Conservation (phyloP, 2,329 filamentous ascomycete genomes). For the Exophiala mesophila region DNA sequence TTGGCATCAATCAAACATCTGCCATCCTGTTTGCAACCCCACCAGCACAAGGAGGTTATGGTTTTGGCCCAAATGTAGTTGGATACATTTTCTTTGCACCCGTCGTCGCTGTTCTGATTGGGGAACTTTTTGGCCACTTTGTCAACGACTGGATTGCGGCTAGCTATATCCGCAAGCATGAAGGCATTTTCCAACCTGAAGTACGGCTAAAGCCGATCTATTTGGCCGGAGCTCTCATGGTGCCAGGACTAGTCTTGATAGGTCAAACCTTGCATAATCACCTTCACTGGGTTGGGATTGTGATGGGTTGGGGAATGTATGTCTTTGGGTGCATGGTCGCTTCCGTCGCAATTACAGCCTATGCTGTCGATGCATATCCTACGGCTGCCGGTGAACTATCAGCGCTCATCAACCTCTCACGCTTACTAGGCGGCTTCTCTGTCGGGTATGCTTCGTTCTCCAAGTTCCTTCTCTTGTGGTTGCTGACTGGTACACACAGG, state of each 20-base stretch:
- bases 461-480: too few species aligned
- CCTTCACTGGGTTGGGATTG: conserved; percentile 49
- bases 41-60: conserved; percentile 32
- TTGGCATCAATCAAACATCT: conserved; percentile 52
- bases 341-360: conserved; percentile 46
- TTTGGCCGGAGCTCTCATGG: conserved; percentile 45
- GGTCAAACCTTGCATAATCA: conserved; percentile 46
- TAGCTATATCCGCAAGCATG: conserved; percentile 42
- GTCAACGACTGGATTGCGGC: conserved; percentile 49
- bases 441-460: too few species aligned
- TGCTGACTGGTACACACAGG: too few species aligned
- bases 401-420: conserved; percentile 47
- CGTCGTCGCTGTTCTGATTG: too few species aligned
- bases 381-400: conserved; percentile 50
- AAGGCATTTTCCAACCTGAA: conserved; percentile 53
- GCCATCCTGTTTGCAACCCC: conserved; percentile 47
- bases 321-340: conserved; percentile 27
- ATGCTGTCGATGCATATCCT: conserved; percentile 51
- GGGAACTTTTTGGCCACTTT: conserved; percentile 52
- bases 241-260: conserved; percentile 47
- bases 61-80: conserved; percentile 46
- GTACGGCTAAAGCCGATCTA: conserved; percentile 47
- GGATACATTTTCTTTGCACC: conserved; percentile 55
- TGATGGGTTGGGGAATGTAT: conserved; percentile 49
- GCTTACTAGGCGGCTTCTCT: conserved; percentile 29